Base-by-base conservation (phyloP, 768 basidiomycete genomes). In the Solioccasus polychromus region DNA sequence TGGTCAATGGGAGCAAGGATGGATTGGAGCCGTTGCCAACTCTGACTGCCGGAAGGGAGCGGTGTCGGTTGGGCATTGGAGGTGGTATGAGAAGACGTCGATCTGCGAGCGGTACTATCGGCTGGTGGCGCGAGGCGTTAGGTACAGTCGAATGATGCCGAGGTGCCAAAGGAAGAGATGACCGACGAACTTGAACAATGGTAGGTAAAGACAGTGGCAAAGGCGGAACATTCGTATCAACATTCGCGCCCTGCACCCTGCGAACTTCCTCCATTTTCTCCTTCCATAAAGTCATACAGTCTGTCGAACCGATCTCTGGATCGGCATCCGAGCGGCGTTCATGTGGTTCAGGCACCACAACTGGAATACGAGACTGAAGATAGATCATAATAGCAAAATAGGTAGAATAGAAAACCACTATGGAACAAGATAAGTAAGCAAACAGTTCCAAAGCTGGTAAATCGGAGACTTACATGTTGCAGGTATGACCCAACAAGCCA, bases 401-500 rank as follows among this genome's bases (percentile, higher is more conserved):
- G n/a, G 44, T 47, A 7, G 68, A 58, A 44, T 80, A 80, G 17
- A 66, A 19, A n/a, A 71, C 23, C 32, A 78, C 79, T 79, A 35
- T 29, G 18, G 20, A 29, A 7, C 25, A 45, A 41, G 19, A 35
- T 36, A 22, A 58, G n/a, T 34, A 48, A 57, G 17, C n/a, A 18
- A 6, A 11, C 4, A 36, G 42, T 37, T 10, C 30, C 2, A 17
- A 25, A 3, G 39, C 10, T 10, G 50, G 39, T 24, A 9, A 29
- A 49, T 45, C 17, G 23, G 10, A 14, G 5, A 64, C 80, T 50
- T 47, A 83, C 82, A 61, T 34, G 82, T 57, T 3, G 61, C 60
- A 19, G 82, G 82, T 39, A 71, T 61, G 31, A 79, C 53, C 82
- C 82, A 83, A 52, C 71, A 77, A 32, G 69, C 71, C 1, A 78